Conservation (phyloP, 1,284 basidiomycete species). For the Microbotryum silenes-acaulis region DNA sequence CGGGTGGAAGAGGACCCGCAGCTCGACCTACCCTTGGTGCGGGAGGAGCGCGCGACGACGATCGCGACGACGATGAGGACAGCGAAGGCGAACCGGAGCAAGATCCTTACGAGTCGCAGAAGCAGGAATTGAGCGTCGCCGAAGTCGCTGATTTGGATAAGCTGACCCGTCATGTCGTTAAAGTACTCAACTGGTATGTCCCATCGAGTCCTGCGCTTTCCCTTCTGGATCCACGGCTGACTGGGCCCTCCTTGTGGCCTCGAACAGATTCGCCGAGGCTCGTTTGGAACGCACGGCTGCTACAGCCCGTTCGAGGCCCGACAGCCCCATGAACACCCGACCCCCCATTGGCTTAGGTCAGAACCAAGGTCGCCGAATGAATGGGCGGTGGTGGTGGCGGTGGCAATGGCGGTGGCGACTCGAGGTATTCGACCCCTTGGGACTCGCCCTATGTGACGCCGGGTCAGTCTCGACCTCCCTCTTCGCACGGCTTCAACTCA, state of each 20-base stretch:
- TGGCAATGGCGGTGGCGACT: too few species aligned
- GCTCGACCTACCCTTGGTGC: neutral
- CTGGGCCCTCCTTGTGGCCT: neutral
- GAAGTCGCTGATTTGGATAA: conserved; percentile 31
- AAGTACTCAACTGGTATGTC: conserved; percentile 21
- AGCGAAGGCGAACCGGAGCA: conserved; percentile 24
- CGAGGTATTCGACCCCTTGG: too few species aligned
- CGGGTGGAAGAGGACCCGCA: neutral
- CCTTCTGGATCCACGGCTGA: neutral
- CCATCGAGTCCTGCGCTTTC: neutral
- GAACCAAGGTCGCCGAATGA: too few species aligned
- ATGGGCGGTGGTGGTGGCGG: too few species aligned
- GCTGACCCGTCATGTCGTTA: conserved; percentile 26
- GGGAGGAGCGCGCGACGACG: conserved; percentile 5
- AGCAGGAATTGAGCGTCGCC: conserved; percentile 18
- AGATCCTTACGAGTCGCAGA: conserved; percentile 15
- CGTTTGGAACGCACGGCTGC: neutral
- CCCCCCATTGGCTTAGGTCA: too few species aligned
- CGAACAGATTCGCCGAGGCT: conserved; percentile 3
- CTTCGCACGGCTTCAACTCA: too few species aligned
- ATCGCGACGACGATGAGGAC: conserved; percentile 25
- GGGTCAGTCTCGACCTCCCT: too few species aligned
- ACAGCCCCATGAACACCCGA: neutral
- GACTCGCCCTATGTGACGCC: too few species aligned
- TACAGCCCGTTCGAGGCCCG: conserved; percentile 1